These are phyloP conservation scores for Erigeron philadelphicus DNA, from an alignment of 140 eudicot species.

Conservation along the genomic window DNA sequence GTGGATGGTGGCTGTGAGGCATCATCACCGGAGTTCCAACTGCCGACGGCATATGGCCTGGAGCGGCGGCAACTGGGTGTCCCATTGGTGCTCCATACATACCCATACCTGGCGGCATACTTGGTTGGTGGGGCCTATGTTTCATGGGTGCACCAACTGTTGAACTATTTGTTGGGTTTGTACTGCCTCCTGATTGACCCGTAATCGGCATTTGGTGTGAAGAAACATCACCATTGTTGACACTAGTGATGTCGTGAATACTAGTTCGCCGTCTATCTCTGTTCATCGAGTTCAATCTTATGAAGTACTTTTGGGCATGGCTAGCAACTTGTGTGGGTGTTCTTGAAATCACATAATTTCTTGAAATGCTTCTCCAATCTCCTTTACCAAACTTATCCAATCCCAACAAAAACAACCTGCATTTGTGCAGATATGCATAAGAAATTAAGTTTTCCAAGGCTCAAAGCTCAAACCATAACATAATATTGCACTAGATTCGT, in stretches of 20 bases:
- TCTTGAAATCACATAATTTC: slow-evolving; percentile 83
- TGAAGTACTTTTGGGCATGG: slow-evolving; percentile 91
- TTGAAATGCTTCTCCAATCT: slow-evolving; percentile 92
- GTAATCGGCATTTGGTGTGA: slow-evolving; percentile 72
- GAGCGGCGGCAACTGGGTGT: slow-evolving; percentile 67
- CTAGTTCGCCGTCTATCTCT: slow-evolving; percentile 86
- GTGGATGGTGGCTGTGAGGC: slow-evolving; percentile 66
- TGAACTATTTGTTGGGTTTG: slow-evolving; percentile 41
- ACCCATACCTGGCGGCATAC: slow-evolving; percentile 64
- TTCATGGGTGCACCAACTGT: slow-evolving; percentile 47
- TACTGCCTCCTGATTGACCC: slow-evolving; percentile 52
- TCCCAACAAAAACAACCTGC: slow-evolving; percentile 78
- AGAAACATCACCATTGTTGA: slow-evolving; percentile 63
- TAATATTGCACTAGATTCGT: background rate
- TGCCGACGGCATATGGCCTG: slow-evolving; percentile 77
- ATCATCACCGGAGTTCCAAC: slow-evolving; percentile 97
- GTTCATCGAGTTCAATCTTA: slow-evolving; percentile 75
- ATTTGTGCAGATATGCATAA: slow-evolving; percentile 24
- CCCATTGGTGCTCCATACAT: slow-evolving; percentile 94
- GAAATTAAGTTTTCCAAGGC: slow-evolving; percentile 21
- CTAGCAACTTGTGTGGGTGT: slow-evolving; percentile 96
- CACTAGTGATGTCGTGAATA: slow-evolving; percentile 89
- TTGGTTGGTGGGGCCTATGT: slow-evolving; percentile 51
- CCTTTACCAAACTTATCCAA: slow-evolving; percentile 92
- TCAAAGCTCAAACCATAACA: slow-evolving; percentile 2